A percentile compares a stretch with the other conserved stretches of the same genome.
Evolutionary conservation across 495 filamentous ascomycete genomes (phyloP).

Genomic region (Collariella sp.): DNA sequence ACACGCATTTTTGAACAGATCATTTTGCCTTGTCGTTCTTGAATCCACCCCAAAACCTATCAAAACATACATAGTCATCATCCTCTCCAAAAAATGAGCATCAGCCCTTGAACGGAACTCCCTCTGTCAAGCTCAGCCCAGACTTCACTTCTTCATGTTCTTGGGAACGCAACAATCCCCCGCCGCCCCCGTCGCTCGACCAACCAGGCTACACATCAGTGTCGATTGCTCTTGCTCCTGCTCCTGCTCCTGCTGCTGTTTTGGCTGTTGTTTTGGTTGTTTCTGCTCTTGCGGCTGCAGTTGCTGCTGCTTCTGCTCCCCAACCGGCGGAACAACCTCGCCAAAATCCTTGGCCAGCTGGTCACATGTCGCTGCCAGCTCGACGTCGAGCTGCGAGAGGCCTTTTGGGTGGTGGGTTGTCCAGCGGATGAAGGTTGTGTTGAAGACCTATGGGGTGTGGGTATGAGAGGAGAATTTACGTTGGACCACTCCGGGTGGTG

Average conservation of each 20-base stretch:
- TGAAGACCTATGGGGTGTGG: conserved; percentile 45
- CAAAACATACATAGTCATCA: neutral
- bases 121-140: neutral
- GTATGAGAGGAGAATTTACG: conserved; percentile 25
- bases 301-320: conserved; percentile 5
- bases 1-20: neutral
- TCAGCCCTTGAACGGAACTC: too few species aligned
- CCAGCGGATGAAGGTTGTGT: conserved; percentile 57
- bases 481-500: conserved; percentile 62
- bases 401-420: conserved; percentile 66
- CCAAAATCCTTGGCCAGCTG: conserved; percentile 44
- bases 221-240: neutral
- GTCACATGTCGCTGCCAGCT: conserved; percentile 60
- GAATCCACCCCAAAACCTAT: conserved; percentile 1
- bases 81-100: neutral
- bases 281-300: neutral
- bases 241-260: neutral
- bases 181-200: conserved; percentile 11
- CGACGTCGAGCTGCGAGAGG: conserved; percentile 59
- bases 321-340: conserved; percentile 34
- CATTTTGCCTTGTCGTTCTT: neutral
- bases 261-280: neutral
- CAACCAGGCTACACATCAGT: neutral
- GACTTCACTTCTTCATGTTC: conserved; percentile 1
- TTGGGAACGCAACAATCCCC: conserved; percentile 44